phyloP scores from a whole-genome alignment of 345 rosid species.

The Acer yangbiense region DNA sequence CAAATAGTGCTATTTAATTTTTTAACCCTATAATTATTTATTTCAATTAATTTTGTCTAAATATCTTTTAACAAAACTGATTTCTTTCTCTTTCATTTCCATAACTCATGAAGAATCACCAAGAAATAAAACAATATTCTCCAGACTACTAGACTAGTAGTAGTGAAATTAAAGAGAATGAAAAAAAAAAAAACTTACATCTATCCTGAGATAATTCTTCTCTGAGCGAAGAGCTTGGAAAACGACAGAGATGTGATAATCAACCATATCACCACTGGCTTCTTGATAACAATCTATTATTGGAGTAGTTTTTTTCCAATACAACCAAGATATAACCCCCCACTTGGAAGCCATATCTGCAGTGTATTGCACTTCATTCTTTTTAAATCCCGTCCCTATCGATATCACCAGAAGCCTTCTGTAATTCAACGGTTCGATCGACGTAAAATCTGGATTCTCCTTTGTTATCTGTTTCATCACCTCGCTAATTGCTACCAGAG shows the following conservation, averaged over 20 bases:
- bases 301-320: slow-evolving; percentile 49
- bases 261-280: slow-evolving; percentile 59
- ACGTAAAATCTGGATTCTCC: slow-evolving; percentile 47
- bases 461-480: slow-evolving; percentile 53
- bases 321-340: slow-evolving; percentile 67
- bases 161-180: too few species aligned
- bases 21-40: too few species aligned
- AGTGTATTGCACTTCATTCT: slow-evolving; percentile 34
- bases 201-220: slow-evolving; percentile 63
- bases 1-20: too few species aligned
- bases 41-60: background rate
- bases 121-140: background rate
- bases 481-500: slow-evolving; percentile 65
- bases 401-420: slow-evolving; percentile 61
- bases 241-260: slow-evolving; percentile 52
- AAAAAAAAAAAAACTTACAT: slow-evolving; percentile 38
- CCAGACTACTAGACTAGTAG: too few species aligned
- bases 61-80: too few species aligned
- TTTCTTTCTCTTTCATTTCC: background rate
- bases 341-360: slow-evolving; percentile 57
- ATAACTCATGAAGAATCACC: background rate
- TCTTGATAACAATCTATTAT: slow-evolving; percentile 48
- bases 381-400: slow-evolving; percentile 59
- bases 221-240: slow-evolving; percentile 57
- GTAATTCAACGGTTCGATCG: slow-evolving; percentile 48